phyloP scores from a whole-genome alignment of 805 yeast species.

The Sugiyamaella qingdaonensis region DNA sequence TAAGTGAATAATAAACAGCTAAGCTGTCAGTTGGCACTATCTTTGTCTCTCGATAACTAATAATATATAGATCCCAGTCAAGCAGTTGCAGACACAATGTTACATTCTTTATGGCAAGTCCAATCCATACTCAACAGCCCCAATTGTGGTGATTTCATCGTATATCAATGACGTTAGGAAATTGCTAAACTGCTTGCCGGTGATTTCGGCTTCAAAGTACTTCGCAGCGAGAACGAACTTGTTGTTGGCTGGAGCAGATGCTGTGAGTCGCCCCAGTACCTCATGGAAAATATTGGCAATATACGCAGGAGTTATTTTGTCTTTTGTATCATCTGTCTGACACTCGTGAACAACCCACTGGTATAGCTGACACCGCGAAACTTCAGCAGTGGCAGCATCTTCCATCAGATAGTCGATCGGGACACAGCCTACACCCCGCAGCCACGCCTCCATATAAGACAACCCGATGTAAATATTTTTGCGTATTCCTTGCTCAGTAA shows the following conservation, averaged over 20 bases:
- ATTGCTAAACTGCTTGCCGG: constrained; percentile 55
- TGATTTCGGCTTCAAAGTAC: constrained; percentile 55
- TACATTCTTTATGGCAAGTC: no score
- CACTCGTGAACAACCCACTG: constrained; percentile 67
- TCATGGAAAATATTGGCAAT: constrained; percentile 48
- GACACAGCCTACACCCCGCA: constrained; percentile 63
- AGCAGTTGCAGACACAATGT: no score
- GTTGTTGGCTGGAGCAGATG: constrained; percentile 40
- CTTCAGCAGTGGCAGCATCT: constrained; percentile 74
- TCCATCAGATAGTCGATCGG: constrained; percentile 72
- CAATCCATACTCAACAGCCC: not conserved
- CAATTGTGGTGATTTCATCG: constrained; percentile 41
- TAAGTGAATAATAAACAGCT: no score
- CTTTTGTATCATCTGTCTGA: constrained; percentile 46
- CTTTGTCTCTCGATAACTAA: no score
- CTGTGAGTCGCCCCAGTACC: constrained; percentile 48
- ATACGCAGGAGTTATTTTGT: constrained; percentile 45
- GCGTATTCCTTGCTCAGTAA: constrained; percentile 63
- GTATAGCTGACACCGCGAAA: constrained; percentile 62
- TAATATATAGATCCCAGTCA: no score
- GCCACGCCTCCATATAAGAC: constrained; percentile 68
- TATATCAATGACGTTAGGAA: constrained; percentile 61
- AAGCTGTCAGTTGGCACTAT: no score
- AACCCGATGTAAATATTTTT: constrained; percentile 58
- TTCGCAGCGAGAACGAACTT: constrained; percentile 52